These are phyloP conservation scores for Quillaja saponaria DNA, from an alignment of 306 rosid species.

Conservation along the genomic window DNA sequence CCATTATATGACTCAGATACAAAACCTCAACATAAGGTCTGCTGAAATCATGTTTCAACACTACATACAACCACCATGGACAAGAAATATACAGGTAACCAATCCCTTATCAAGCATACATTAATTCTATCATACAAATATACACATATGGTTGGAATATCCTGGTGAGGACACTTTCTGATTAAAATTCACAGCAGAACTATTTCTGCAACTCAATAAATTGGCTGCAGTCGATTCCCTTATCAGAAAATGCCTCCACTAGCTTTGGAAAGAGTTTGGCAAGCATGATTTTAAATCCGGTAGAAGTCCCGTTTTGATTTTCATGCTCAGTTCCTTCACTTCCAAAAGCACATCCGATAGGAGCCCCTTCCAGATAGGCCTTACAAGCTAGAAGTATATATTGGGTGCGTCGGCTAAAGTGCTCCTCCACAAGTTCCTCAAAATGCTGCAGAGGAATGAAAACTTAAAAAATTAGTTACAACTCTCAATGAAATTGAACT, in stretches of 20 bases:
- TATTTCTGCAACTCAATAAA: constrained; percentile 44
- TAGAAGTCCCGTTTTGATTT: constrained; percentile 60
- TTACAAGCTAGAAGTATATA: constrained; percentile 67
- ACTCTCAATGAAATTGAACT: constrained; percentile 2
- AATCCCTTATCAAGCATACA: constrained; percentile 20
- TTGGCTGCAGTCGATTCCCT: constrained; percentile 72
- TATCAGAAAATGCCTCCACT: constrained; percentile 64
- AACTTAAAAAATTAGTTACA: constrained; percentile 10
- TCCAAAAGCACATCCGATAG: constrained; percentile 59
- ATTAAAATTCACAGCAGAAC: background rate
- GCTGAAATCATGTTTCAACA: constrained; percentile 13
- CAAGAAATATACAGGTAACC: constrained; percentile 4
- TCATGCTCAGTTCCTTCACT: constrained; percentile 36
- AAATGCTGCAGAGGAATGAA: constrained; percentile 67
- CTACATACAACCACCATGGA: background rate
- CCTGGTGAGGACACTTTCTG: constrained; percentile 31
- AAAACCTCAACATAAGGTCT: constrained; percentile 12
- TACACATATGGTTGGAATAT: constrained; percentile 33
- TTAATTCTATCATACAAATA: constrained; percentile 34
- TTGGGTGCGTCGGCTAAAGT: constrained; percentile 55
- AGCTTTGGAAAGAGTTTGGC: constrained; percentile 82
- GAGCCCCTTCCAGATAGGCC: constrained; percentile 78
- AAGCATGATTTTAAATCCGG: constrained; percentile 90
- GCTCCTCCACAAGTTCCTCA: constrained; percentile 75
- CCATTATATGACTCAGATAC: constrained; percentile 27